Evolutionary conservation across 768 basidiomycete species (phyloP), one percentile per base, ranked within the genome.

Genomic region (Astraeus odoratus): DNA sequence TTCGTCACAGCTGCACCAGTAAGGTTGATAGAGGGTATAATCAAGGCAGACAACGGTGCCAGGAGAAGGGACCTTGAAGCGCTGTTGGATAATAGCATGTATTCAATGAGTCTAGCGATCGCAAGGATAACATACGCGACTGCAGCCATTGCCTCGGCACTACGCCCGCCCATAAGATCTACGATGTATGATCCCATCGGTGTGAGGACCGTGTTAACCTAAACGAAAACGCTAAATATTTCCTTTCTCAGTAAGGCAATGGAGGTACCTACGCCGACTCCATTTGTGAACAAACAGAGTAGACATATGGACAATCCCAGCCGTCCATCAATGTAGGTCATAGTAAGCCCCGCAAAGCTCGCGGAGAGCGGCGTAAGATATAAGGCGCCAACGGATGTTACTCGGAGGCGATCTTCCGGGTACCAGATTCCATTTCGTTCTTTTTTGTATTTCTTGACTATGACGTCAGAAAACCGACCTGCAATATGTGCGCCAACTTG

Each of bases 341-440:
- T 77, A n/a, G 73, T 55, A 3, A 83, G 50, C 1, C 82, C 81
- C 0, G 68, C 70, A 0, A 63, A 40, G 0, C 77, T 55, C 2
- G 80, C 58, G 1, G 81, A 75, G 1, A 80, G 20, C 0, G 83
- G 86, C 3, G 74, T 65, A 23, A 83, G 62, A 15, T 76, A 25
- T 0, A 70, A 60, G 3, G 69, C 70, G 8, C 77, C 75, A 5
- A 68, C 51, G 26, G 77, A 56, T 2, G 74, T 65, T 2, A 71
- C 80, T 1, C 78, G 71, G 20, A 86, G 68, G 5, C 83, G 75
- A 51, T 83, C 85, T 58, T 87, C 83, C 0, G 83, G 83, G 34
- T 76, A 73, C 80, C 79, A 83, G 2, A 66, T 52, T 1, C 81
- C 81, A 0, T 69, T 70, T 19, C 81, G 73, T 5, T 64, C 57